Base-by-base conservation (phyloP, 176 grass and related monocot species). In the Musa schizocarpa region DNA sequence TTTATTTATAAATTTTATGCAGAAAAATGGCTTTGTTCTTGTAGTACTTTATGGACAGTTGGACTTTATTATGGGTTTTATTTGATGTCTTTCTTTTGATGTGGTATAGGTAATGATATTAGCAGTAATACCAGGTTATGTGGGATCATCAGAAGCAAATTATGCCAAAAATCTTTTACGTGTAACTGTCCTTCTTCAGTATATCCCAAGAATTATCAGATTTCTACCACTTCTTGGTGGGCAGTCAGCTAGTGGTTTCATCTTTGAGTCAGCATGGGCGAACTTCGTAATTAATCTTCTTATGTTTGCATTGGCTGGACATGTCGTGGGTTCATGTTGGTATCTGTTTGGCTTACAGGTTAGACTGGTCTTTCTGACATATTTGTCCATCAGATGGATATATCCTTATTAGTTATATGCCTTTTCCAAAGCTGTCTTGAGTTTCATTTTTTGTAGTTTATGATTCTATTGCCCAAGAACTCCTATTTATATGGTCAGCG, bases 311-410 rank as follows among this genome's bases (percentile, higher is more conserved):
- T 83, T 98, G 69, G 88, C 95, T 73, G 86, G 95, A 19, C 95
- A 98, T 86, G 95, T 98, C 19, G 95, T 98, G 25, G 95, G 95
- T 82, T 98, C 95, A 13, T 98, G 86, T 78, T 98, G 95, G 95
- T 98, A 98, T 71, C 90, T 98, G 24, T 98, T 98, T 65, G 88
- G 95, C 26, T 82, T 98, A 73, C 90, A 93, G 95, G 95, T 98
- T 61, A 23, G 88, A 78, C 34, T 13, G 51, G 20, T 54, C 43
- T 66, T 52, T 11, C 53, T 69, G 48, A 58, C n/a, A 61, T 10
- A 72, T 50, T 76, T 1, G 54, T 52, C 14, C 1, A 24, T 58
- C 26, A 61, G 23, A 27, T 79, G 69, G 16, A 17, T 51, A 2
- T 71, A 71, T 51, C 11, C 9, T 70, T 52, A 20, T 70, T 52